Conservation (phyloP, 352 stramenopile genomes). For the Globisporangium yorkense region DNA sequence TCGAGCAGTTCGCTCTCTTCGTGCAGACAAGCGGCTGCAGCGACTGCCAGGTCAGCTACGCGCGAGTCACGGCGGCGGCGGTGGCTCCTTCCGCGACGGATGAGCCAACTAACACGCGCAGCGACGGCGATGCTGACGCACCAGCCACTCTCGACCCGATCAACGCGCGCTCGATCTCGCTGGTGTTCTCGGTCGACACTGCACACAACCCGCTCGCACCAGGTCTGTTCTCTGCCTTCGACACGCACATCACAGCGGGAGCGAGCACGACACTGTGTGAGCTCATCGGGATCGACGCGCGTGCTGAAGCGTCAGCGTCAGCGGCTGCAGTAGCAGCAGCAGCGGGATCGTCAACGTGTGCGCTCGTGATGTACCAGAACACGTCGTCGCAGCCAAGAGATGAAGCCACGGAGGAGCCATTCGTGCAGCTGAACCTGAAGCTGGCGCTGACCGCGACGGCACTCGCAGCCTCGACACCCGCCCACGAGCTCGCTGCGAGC, state of each 20-base stretch:
- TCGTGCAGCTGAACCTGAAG: conserved; percentile 13
- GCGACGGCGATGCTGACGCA: neutral
- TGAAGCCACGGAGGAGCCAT: neutral
- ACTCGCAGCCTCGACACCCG: neutral
- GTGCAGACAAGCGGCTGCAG: neutral
- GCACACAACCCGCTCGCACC: neutral
- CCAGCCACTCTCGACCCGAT: neutral
- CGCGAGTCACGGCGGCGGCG: neutral
- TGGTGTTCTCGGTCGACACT: conserved; percentile 4
- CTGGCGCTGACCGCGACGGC: neutral
- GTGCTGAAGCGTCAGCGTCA: neutral
- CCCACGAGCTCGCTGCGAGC: neutral
- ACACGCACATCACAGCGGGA: neutral
- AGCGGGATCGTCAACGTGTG: neutral
- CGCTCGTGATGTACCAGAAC: neutral
- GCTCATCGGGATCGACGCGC: neutral
- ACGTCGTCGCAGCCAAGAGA: neutral
- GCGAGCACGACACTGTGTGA: neutral
- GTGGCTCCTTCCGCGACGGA: neutral
- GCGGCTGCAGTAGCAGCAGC: too few species aligned
- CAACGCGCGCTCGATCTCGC: neutral
- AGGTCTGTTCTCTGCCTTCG: neutral
- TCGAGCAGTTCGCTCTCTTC: conserved; percentile 7
- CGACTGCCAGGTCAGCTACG: conserved; percentile 4
- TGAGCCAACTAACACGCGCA: conserved; percentile 1